phyloP scores from a whole-genome alignment of 768 basidiomycete genomes.

The Phaeolepiota aurea region DNA sequence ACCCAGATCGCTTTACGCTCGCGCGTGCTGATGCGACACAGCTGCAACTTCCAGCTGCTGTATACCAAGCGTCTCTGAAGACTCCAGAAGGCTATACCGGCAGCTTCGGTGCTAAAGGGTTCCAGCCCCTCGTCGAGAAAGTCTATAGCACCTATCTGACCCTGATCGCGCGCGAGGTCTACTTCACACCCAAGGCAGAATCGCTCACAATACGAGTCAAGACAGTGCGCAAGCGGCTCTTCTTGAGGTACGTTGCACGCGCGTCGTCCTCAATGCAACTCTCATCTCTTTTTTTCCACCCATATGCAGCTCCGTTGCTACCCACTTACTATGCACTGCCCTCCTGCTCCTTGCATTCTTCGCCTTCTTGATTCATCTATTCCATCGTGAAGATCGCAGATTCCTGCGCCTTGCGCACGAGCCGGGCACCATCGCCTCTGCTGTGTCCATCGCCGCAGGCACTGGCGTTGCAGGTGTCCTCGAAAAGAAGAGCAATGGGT shows the following conservation, averaged over 20 bases:
- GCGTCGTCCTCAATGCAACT: background rate
- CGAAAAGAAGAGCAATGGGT: background rate
- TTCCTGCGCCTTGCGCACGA: constrained; percentile 35
- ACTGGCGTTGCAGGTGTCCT: constrained; percentile 28
- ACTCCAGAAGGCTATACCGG: constrained; percentile 26
- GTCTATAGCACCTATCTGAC: constrained; percentile 43
- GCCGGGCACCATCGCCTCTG: constrained; percentile 50
- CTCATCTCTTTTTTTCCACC: background rate
- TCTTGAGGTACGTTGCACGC: constrained; percentile 30
- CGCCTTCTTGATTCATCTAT: constrained; percentile 34
- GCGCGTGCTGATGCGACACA: constrained; percentile 33
- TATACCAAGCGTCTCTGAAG: constrained; percentile 35
- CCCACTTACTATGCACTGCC: constrained; percentile 31
- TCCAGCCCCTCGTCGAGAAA: constrained; percentile 26
- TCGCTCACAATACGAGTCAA: constrained; percentile 31
- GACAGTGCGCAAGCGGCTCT: constrained; percentile 37
- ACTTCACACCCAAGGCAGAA: constrained; percentile 31
- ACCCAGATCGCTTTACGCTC: constrained; percentile 29
- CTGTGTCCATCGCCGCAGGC: constrained; percentile 44
- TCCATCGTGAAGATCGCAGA: constrained; percentile 36
- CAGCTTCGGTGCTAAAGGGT: constrained; percentile 26
- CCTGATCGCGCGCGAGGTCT: constrained; percentile 41
- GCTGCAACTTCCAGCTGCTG: constrained; percentile 41
- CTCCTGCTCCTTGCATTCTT: constrained; percentile 37
- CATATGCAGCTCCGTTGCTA: constrained; percentile 27